Base-by-base conservation (phyloP, 2,329 filamentous ascomycete genomes). In the Botrytis cinerea region DNA sequence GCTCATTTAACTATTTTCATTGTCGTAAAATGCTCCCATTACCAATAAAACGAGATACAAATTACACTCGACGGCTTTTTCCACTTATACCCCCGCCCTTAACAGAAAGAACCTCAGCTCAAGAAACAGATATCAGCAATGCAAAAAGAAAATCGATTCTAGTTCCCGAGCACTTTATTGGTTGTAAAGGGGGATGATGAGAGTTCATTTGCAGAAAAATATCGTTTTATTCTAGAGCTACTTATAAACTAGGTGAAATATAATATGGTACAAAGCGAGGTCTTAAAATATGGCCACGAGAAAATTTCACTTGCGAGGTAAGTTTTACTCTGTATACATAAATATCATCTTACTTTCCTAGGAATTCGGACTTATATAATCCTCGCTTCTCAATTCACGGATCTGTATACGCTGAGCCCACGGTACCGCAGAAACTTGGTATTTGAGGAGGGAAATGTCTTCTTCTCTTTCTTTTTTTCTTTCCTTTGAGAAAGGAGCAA, bases 241-340 rank as follows among this genome's bases (percentile, higher is more conserved):
- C 14, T n/a, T n/a, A n/a, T 25, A 12, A 1, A 14, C 1, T 51
- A 12, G 4, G 25, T 51, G 4, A 5, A 51, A 25, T 25, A 0
- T 4, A 2, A n/a, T 0, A n/a, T 3, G 7, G 12, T 0, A n/a
- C 1, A 7, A 12, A 16, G n/a, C 2, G 12, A n/a, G 2, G 4
- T 9, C 2, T 54, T 1, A 3, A 16, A 25, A n/a, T 3, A 2
- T 5, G 5, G 25, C 12, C 16, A 16, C 1, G 16, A 7, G 12
- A 2, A 1, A 16, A n/a, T n/a, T 12, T 14, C 25, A 16, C 1
- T 1, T 14, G 25, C 48, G 25, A 7, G 12, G 12, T 7, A 51
- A 3, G 12, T 7, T 51, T n/a, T 16, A n/a, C 38, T 38, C 38
- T 38, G 38, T 38, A 2, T 51, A 6, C 0, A n/a, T 5, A 10